These are phyloP conservation scores for Chenopodium suecicum DNA, from an alignment of 148 eudicot genomes.

Conservation along the genomic window DNA sequence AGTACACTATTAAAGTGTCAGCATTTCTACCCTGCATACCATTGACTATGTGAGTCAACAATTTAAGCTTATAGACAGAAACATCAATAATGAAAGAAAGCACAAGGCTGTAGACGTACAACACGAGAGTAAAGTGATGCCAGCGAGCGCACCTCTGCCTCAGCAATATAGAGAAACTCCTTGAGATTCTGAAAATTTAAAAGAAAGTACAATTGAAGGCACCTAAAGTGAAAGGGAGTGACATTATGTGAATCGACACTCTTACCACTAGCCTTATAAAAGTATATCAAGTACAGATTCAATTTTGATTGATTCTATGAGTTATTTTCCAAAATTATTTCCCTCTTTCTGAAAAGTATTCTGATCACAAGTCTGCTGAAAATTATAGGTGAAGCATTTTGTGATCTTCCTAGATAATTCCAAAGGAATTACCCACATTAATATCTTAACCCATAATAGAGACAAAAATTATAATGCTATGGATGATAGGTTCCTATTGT, in stretches of 20 bases:
- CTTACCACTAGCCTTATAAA: not conserved
- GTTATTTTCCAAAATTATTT: not conserved
- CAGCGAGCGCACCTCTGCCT: constrained; percentile 68
- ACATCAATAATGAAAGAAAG: not conserved
- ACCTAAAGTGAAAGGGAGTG: not conserved
- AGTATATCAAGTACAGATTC: not conserved
- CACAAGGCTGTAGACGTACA: constrained; percentile 36
- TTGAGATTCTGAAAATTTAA: constrained; percentile 38
- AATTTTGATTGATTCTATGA: not conserved
- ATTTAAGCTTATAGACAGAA: not conserved
- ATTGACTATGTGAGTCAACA: not conserved
- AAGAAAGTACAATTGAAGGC: not conserved
- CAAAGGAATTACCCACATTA: not conserved
- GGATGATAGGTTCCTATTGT: not conserved
- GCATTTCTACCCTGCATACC: constrained; percentile 55
- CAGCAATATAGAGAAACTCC: constrained; percentile 61
- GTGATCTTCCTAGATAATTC: not conserved
- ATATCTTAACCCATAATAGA: not conserved
- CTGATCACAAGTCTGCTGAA: not conserved
- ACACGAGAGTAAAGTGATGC: constrained; percentile 60
- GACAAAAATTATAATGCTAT: not conserved
- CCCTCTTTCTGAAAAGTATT: not conserved
- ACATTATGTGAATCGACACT: not conserved
- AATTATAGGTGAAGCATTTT: not conserved
- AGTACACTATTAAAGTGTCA: constrained; percentile 60